Evolutionary conservation across 1,284 basidiomycete genomes (phyloP), one percentile per base, ranked within the genome.

Genomic region (Ceratobasidium theobromae): DNA sequence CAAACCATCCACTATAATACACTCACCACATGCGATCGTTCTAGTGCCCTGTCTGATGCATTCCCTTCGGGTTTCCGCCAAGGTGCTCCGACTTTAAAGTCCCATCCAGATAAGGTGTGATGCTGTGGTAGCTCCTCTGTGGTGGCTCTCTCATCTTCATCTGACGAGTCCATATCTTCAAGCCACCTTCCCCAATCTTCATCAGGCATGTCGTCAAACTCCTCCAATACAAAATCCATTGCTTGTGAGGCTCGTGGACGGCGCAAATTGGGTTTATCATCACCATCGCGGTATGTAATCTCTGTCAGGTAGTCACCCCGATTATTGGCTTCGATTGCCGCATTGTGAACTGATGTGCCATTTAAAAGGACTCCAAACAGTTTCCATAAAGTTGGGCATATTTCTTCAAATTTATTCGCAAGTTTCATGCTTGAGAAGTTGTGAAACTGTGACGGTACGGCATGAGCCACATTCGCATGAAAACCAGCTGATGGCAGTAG

Each of bases 341-440:
- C 33, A 9, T 35, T 25, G 14, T 40, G 52, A n/a, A 3, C 18
- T 30, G 48, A 23, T 6, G 6, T 25, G 8, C 21, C 48, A 27
- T 49, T 49, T 6, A 49, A 25, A 3, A 49, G 16, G 18, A 49
- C 27, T 3, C 48, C 48, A 49, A 49, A 49, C 11, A 49, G 48
- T 5, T 27, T 6, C 48, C 48, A 49, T 25, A 49, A 25, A 18
- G 51, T 33, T 12, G 51, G 51, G 32, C 51, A 53, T 6, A 32
- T 53, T 11, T 41, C 25, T 27, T 54, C 52, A 21, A 54, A 54
- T 3, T 23, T 54, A 23, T 41, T 41, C 5, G 33, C 53, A 32
- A 54, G 35, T 27, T 54, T 40, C 32, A 54, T 27, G 35, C 53
- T 54, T 35, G 53, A 54, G 16, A 54, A 54, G 33, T 40, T 14